Base-by-base conservation (phyloP, 2,329 filamentous ascomycete genomes). In the Fusarium fujikuroi region DNA sequence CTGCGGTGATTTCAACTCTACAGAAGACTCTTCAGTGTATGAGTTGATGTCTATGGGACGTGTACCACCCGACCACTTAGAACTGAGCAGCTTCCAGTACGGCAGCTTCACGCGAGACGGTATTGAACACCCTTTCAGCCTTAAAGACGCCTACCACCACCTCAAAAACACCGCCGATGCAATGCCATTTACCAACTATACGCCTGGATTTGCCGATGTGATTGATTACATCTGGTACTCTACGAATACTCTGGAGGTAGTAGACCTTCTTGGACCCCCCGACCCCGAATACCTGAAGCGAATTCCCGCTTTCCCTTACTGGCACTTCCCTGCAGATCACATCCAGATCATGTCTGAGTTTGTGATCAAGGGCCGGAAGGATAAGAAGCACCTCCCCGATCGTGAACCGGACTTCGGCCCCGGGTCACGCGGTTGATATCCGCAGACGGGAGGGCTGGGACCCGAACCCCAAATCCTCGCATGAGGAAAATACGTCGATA, bases 191-290 rank as follows among this genome's bases (percentile, higher is more conserved):
- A 99, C 96, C 52, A 99, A 99, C 83, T 99, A 98, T 83, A 97
- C 95, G 19, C 95, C 96, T 2, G 91, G 91, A n/a, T 99, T 98
- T 84, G 90, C 90, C 58, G 95, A 95, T 70, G 93, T 97, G 64
- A 93, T 99, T 75, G 96, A 99, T 81, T 98, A 98, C 83, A 94
- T 99, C 78, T 98, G 95, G 95, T 99, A 97, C 83, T 95, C 95
- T 63, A 95, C 94, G 65, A 97, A 96, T 82, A 91, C 92, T 28
- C 86, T 98, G 49, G 93, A 96, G 79, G 93, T 97, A 30, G 92
- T 94, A 23, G 92, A 92, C 60, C 83, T 98, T 60, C 90, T 98
- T 8, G 95, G 95, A 36, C 93, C 95, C 47, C 93, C 97, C 5
- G 95, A 98, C 80, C 89, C 91, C 72, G 90, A 93, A 34, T 96